Evolutionary conservation across 176 grass and related monocot genomes (phyloP), one percentile per base, ranked within the genome.

Genomic region (Carex pumila): DNA sequence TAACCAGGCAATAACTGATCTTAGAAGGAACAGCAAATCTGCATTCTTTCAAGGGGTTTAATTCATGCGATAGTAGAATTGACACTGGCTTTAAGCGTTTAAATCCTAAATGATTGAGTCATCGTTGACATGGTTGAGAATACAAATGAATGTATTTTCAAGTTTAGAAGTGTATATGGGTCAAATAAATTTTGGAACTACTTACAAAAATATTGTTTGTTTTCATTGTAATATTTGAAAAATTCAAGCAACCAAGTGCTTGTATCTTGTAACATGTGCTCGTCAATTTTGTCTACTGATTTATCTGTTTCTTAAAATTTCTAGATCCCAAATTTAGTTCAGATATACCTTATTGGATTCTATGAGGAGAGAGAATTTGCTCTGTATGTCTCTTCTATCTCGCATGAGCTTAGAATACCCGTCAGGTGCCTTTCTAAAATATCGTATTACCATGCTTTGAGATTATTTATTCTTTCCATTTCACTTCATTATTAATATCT

Each of bases 261-360:
- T 41, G 21, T 52, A 50, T 52, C 41, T 13, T 5, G 45, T 74
- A 75, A 54, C 47, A 36, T 14, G 21, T 75, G 45, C 22, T 75
- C 12, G 15, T 75, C 52, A 56, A 18, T 77, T 70, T 55, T 55
- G 32, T 77, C 12, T 77, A 77, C 45, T 55, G 17, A 25, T 57
- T 57, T 32, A 21, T 18, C 75, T 59, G 12, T 17, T 88, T 50
- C 9, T 84, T 43, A 14, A 49, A 84, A 57, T 61, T 81, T 50
- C 71, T 86, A 99, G 97, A 96, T 96, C 89, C 97, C 97, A 17
- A 92, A 96, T 85, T 91, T 99, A 86, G 91, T 53, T n/a, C 97
- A 92, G 91, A 92, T 99, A 92, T 99, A 93, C 84, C 97, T 99
- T 79, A 85, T 99, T 69, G 97, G 93, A 29, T 99, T 99, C 88